Base-by-base conservation (phyloP, 129 eudicot species). In the Chrysanthemum makinoi region DNA sequence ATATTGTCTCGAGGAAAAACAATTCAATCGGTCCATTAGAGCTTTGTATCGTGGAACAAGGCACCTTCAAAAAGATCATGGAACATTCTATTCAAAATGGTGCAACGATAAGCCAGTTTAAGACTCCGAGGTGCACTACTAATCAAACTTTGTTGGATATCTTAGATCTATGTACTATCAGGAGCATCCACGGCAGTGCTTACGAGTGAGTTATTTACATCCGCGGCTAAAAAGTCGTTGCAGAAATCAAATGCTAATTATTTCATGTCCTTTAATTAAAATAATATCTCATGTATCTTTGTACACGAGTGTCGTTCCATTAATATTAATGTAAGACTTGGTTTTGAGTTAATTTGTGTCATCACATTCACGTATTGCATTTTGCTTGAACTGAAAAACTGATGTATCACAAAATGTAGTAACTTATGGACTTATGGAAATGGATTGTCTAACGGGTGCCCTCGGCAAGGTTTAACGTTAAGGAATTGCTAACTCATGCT, bases 41-140 rank as follows among this genome's bases (percentile, higher is more conserved):
- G 73, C 94, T 91, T 48, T 70, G 97, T 62, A 79, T 91, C 17
- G 88, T 91, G 73, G 91, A 86, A 66, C 80, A 70, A 18, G 97
- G 97, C 2, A 88, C 96, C 9, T 91, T 91, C 48, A 84, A 59
- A 79, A 86, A 84, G 82, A 85, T 91, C 39, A 72, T 91, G 94
- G 96, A 91, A 22, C 72, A 86, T 79, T 91, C 73, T 57, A 72
- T 91, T 6, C 82, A 77, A 5, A 88, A 86, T 72, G 97, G 97
- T 39, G 96, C 89, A 16, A 95, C 89, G n/a, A 69, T 88, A 87
- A 88, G 96, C 87, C 97, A 91, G 71, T 91, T 86, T 80, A 88
- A 91, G 87, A 91, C 89, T 26, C 97, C 97, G 12, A 84, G 97
- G 78, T 91, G 97, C 87, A 91, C 96, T 0, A 79, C 57, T 19